Evolutionary conservation across 1,284 basidiomycete species (phyloP), one percentile per base, ranked within the genome.

Genomic region (Ceratobasidium sp.): DNA sequence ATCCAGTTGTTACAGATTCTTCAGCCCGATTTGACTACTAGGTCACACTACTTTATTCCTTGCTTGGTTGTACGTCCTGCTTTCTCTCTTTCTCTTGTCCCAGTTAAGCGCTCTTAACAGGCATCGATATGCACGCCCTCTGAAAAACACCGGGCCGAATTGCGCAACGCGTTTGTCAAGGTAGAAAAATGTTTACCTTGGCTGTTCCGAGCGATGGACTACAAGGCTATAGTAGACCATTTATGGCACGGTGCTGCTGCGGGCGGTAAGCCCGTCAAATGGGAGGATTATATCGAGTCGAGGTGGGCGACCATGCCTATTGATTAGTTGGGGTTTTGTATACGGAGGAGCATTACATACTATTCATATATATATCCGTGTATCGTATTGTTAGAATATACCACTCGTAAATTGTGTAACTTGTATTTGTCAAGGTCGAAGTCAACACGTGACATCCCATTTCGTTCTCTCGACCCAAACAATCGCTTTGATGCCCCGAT

Each of bases 221-320:
- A 50, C 42, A 23, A 7, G 2, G 3, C 21, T 42, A 39, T 66
- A 2, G 36, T 66, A 1, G 52, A 66, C 27, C 62, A 66, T 30
- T 39, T 66, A 6, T 66, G 62, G 62, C 62, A 66, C 44, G 62
- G 62, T n/a, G 62, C 30, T 2, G 62, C 39, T 23, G 30, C 49
- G n/a, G 42, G 44, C 21, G 62, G 62, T 13, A 27, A 27, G 6
- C 23, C 62, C 1, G 62, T 66, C 16, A 53, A 21, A 4, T 66
- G 62, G 62, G 62, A 66, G 39, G 62, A 66, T 39, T 66, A 66
- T 66, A 50, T 56, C 4, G 6, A 23, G n/a, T 54, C 62, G 21
- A 42, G 62, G 41, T 16, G 50, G 2, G 50, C 39, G 1, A 33
- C 46, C 29, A 39, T 66, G 25, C 62, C 62, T 33, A 46, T 66